phyloP scores from a whole-genome alignment of 139 green algal species.

The Haematococcus sp. region DNA sequence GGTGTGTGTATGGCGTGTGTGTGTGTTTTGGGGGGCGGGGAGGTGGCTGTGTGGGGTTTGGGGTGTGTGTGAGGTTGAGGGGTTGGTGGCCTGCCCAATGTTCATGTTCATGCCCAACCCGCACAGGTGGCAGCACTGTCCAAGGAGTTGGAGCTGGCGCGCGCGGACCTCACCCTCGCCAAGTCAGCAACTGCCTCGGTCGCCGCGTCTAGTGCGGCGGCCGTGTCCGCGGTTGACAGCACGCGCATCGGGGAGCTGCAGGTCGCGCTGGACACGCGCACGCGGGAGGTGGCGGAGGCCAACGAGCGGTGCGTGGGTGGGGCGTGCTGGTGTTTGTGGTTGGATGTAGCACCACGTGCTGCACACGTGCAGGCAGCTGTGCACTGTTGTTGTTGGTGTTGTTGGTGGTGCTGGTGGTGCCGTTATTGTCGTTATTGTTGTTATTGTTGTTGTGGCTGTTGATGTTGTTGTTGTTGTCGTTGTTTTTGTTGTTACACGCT shows the following conservation, averaged over 20 bases:
- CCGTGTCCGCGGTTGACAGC: constrained; percentile 9
- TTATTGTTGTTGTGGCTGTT: no score
- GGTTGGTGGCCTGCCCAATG: no score
- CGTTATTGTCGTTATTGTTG: no score
- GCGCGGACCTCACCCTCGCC: constrained; percentile 27
- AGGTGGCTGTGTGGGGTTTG: no score
- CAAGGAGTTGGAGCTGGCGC: constrained; percentile 54
- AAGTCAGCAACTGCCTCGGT: constrained; percentile 16
- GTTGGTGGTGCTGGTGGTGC: background rate
- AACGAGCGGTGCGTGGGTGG: constrained; percentile 23
- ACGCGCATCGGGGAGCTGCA: constrained; percentile 40
- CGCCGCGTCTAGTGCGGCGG: background rate
- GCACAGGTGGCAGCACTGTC: constrained; percentile 31
- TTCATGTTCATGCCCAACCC: no score
- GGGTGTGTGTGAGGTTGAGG: no score
- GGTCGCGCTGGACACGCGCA: constrained; percentile 35
- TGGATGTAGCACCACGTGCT: no score
- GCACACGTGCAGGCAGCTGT: background rate
- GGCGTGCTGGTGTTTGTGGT: no score
- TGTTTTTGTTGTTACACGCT: no score
- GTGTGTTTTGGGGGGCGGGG: no score
- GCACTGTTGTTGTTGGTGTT: background rate
- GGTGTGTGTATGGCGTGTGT: no score
- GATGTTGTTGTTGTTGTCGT: no score
- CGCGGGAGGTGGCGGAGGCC: constrained; percentile 43